Conservation (phyloP, 306 rosid species). For the Rosa lucieae region DNA sequence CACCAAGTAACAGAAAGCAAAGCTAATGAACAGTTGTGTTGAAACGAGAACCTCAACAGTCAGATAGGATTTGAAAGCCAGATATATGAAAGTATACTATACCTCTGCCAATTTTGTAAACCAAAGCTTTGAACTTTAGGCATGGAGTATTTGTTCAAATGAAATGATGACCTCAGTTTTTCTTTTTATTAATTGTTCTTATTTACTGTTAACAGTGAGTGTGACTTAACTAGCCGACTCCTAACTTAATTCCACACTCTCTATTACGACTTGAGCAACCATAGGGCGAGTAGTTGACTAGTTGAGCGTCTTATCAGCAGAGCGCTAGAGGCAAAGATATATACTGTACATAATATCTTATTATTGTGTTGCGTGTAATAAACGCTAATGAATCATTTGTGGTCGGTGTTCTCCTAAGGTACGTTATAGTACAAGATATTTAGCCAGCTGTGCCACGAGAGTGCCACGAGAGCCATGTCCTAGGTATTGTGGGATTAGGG, state of each 20-base stretch:
- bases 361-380: background rate
- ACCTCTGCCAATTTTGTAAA: conserved; percentile 9
- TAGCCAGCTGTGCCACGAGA: no score
- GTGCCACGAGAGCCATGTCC: no score
- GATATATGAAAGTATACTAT: background rate
- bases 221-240: background rate
- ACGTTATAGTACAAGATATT: no score
- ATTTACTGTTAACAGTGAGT: background rate
- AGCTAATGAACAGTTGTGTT: background rate
- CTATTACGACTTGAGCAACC: background rate
- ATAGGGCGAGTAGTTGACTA: background rate
- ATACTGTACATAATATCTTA: no score
- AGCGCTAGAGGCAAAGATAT: background rate
- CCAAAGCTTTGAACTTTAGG: background rate
- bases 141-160: background rate
- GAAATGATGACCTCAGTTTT: background rate
- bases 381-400: background rate
- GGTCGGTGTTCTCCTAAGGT: background rate
- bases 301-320: background rate
- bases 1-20: background rate
- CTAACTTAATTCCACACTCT: background rate
- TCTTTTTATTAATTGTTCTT: background rate
- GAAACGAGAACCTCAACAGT: background rate
- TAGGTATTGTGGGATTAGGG: no score
- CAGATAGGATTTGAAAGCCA: background rate